Base-by-base conservation (phyloP, 805 yeast genomes). In the Wickerhamiella galacta region DNA sequence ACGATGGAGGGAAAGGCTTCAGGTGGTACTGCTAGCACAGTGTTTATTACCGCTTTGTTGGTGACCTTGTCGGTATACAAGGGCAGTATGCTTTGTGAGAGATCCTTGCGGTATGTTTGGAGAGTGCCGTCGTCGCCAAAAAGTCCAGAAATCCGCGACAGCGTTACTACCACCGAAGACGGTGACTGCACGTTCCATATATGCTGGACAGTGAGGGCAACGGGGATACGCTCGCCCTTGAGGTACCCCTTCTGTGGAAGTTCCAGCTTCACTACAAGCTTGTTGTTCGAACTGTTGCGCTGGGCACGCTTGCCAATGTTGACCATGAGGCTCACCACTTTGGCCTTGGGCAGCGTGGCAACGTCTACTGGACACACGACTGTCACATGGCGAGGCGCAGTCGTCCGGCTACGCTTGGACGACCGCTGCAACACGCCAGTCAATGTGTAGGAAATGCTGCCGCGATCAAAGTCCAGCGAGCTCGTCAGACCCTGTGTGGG, bases 1-100 rank as follows among this genome's bases (percentile, higher is more conserved):
- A 69, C 63, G 10, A 81, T 78, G 0, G 93, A 79, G 1, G 94
- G 92, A 49, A 83, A 81, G 1, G 79, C 73, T 44, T 83, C 94
- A 1, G 77, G 69, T 0, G 95, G 95, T 0, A 83, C 73, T 39
- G 73, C 61, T 15, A 83, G 53, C 25, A 69, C 66, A 0, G 85
- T 70, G 20, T 68, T 68, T 7, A 75, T 61, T 21, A 68, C 73
- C 25, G 73, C 63, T 12, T 62, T 54, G 25, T 71, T 57, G 1
- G 76, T 64, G 10, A 48, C 57, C 1, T 85, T 81, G 48, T 81
- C 85, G n/a, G 81, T 70, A 41, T 71, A 75, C 9, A 83, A 55
- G 1, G 95, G 93, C 1, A 76, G 63, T 1, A 81, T 67, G 22
- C 69, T 65, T 53, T 83, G 95, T 23, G 75, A 68, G 5, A 83